Evolutionary conservation across 2,329 filamentous ascomycete species (phyloP).

Genomic region (Lojkania enalia): DNA sequence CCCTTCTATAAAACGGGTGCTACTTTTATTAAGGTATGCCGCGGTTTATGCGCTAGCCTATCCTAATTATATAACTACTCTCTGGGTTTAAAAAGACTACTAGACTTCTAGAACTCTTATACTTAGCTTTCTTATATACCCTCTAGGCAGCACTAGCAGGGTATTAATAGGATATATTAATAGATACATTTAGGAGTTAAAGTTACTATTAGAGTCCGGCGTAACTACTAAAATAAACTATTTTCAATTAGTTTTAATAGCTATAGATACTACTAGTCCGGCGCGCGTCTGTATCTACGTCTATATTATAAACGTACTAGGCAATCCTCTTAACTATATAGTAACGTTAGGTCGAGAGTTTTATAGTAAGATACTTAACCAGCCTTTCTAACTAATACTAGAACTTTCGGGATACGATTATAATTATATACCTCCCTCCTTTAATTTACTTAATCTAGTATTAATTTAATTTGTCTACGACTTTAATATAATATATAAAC

Average conservation of each 20-base stretch:
- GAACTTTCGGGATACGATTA: constrained; percentile 6
- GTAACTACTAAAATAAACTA: too few relatives aligned
- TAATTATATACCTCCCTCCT: constrained; percentile 4
- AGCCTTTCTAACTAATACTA: constrained; percentile 1
- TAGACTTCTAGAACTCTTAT: too few relatives aligned
- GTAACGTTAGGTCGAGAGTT: constrained; percentile 7
- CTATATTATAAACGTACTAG: constrained; percentile 6
- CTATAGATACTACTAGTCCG: neutral
- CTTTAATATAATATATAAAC: constrained; percentile 5
- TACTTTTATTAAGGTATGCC: too few relatives aligned
- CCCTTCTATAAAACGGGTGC: too few relatives aligned
- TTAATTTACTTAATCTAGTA: constrained; percentile 8
- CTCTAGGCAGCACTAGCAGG: too few relatives aligned
- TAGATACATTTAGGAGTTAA: too few relatives aligned
- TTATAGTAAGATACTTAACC: constrained; percentile 1
- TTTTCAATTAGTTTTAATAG: neutral
- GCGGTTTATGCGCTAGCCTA: too few relatives aligned
- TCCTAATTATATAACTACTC: too few relatives aligned
- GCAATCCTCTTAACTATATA: constrained; percentile 1
- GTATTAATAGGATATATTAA: too few relatives aligned
- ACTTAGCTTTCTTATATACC: too few relatives aligned
- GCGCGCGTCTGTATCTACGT: constrained; percentile 6
- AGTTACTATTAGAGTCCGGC: too few relatives aligned
- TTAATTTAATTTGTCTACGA: constrained; percentile 8
- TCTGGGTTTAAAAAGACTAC: too few relatives aligned